Percentiles rank a stretch among this genome's conserved stretches.
These are phyloP conservation scores for Niebla homalea DNA, from an alignment of 495 filamentous ascomycete species.

Conservation along the genomic window DNA sequence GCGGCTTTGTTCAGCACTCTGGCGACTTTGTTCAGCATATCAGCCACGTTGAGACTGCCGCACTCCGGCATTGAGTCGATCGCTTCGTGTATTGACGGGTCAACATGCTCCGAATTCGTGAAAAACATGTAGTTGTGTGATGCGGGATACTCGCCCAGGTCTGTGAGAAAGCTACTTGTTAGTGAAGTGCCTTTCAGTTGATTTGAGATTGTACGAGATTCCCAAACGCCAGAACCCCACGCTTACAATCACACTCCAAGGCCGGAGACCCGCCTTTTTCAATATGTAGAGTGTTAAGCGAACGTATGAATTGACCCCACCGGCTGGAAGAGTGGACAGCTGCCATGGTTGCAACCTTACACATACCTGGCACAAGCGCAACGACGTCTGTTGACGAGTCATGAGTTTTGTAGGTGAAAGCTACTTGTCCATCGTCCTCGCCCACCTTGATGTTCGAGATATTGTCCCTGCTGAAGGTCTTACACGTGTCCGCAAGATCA, in stretches of 20 bases:
- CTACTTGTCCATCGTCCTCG: slow-evolving; percentile 49
- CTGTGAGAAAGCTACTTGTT: slow-evolving; percentile 17
- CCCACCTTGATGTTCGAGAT: slow-evolving; percentile 38
- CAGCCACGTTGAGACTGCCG: slow-evolving; percentile 18
- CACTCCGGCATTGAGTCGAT: slow-evolving; percentile 29
- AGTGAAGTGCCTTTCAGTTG: background rate
- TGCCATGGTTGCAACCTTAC: too few relatives aligned
- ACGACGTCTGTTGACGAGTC: slow-evolving; percentile 33
- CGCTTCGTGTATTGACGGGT: slow-evolving; percentile 29
- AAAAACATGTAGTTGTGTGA: slow-evolving; percentile 48
- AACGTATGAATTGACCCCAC: slow-evolving; percentile 8
- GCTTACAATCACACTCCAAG: too few relatives aligned
- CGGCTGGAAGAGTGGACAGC: background rate
- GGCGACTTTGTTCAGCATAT: slow-evolving; percentile 28
- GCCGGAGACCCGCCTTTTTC: too few relatives aligned
- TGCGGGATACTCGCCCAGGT: slow-evolving; percentile 52
- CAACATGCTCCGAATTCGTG: slow-evolving; percentile 37
- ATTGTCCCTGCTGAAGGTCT: slow-evolving; percentile 21
- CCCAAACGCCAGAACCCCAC: slow-evolving; percentile 2
- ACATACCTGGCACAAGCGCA: slow-evolving; percentile 41
- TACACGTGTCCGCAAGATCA: slow-evolving; percentile 34
- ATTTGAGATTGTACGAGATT: slow-evolving; percentile 4
- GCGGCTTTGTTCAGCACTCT: slow-evolving; percentile 24
- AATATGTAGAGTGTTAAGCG: too few relatives aligned
- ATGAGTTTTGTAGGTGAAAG: slow-evolving; percentile 33